These are phyloP conservation scores for Solanum pimpinellifolium DNA, from an alignment of 257 asterid genomes.

Conservation along the genomic window DNA sequence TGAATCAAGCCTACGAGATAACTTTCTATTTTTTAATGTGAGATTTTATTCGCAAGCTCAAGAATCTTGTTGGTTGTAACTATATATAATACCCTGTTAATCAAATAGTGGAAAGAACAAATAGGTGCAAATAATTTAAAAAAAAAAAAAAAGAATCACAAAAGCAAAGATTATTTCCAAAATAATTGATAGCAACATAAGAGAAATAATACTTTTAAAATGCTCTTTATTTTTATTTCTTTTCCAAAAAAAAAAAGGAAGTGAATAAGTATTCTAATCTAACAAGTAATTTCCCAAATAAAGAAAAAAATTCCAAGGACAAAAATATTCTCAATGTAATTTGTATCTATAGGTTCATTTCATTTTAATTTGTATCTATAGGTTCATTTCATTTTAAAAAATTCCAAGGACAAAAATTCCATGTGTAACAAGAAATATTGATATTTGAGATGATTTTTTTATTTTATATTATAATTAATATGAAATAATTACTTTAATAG, in stretches of 20 bases:
- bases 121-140: neutral
- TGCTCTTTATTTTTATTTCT: neutral
- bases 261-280: neutral
- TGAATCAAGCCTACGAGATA: neutral
- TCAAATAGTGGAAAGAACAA: neutral
- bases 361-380: neutral
- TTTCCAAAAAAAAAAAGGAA: neutral
- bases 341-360: neutral
- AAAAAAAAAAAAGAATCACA: neutral
- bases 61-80: neutral
- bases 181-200: neutral
- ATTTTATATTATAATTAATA: neutral
- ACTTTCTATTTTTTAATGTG: too few relatives aligned
- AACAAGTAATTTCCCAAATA: constrained; percentile 1
- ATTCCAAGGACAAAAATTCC: neutral
- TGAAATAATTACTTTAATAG: neutral
- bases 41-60: neutral
- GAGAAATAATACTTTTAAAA: neutral
- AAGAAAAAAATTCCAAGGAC: neutral
- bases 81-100: neutral
- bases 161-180: neutral
- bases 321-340: neutral
- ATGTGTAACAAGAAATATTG: neutral
- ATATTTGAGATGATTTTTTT: neutral
- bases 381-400: neutral